A percentile compares a stretch with the other conserved stretches of the same genome.
phyloP scores from a whole-genome alignment of 768 basidiomycete genomes.

The Exidia glandulosa region DNA sequence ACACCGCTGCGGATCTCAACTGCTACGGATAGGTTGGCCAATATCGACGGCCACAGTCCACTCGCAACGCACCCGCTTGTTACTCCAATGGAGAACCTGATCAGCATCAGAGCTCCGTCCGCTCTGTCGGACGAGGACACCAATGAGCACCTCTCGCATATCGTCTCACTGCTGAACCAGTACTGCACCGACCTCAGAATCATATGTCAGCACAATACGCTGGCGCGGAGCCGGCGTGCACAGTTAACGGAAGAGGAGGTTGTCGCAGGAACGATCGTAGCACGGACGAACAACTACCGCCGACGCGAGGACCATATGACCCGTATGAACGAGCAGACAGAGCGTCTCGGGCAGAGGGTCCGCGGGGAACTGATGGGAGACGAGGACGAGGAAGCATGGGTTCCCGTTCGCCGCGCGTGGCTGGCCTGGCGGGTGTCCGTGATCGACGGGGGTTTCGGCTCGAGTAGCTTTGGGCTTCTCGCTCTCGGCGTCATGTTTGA shows the following conservation, averaged over 20 bases:
- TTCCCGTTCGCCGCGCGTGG: conserved; percentile 37
- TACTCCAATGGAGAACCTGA: too few relatives aligned
- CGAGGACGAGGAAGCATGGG: conserved; percentile 24
- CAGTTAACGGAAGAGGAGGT: conserved; percentile 53
- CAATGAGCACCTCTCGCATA: neutral
- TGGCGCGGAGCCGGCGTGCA: conserved; percentile 31
- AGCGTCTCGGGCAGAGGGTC: conserved; percentile 37
- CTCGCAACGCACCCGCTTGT: too few relatives aligned
- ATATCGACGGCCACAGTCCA: too few relatives aligned
- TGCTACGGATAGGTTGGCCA: too few relatives aligned
- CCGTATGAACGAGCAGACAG: conserved; percentile 44
- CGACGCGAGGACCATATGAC: conserved; percentile 39
- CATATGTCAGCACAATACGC: conserved; percentile 36
- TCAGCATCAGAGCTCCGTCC: too few relatives aligned
- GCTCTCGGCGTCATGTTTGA: conserved; percentile 50
- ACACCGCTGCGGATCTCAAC: too few relatives aligned
- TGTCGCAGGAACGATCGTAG: conserved; percentile 52
- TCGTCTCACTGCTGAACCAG: conserved; percentile 13
- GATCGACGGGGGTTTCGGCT: conserved; percentile 32
- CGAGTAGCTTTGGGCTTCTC: conserved; percentile 52
- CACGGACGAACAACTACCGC: conserved; percentile 48
- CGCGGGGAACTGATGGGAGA: conserved; percentile 29
- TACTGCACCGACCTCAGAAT: conserved; percentile 38
- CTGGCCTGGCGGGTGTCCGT: conserved; percentile 40
- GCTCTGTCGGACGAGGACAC: neutral